Evolutionary conservation across 352 stramenopile species (phyloP), one percentile per base, ranked within the genome.

Genomic region (Globisporangium recalcitrans): DNA sequence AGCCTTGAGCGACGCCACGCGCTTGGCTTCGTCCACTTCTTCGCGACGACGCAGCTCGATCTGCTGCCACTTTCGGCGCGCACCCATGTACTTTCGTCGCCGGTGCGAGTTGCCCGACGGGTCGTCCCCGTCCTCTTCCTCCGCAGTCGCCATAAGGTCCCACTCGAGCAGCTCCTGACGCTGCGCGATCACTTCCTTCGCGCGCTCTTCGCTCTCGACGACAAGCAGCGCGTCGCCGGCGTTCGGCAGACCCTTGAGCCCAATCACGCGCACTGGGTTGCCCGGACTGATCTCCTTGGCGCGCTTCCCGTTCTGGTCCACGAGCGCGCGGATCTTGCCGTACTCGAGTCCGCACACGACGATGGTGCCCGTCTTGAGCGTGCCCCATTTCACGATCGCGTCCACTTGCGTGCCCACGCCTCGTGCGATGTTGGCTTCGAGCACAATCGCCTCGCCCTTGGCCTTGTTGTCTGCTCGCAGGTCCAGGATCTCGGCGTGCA

Each of bases 401-500:
- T 98, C 98, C 26, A 98, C 92, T 52, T 98, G 89, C 46, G 91
- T 96, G 56, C 97, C 97, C 4, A 99, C 82, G 19, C 86, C 96
- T 42, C 89, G 88, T 66, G 97, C 88, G n/a, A 99, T 77, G 53
- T 89, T 92, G 8, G 95, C 93, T 71, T 99, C 98, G 19, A 99
- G 76, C 31, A 99, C 94, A 36, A 98, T 87, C 36, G 93, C 97
- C 66, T 99, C 92, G 16, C 96, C 96, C 16, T 80, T 60, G 34
- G 76, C 72, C 57, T 94, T 73, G 4, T 76, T 78, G 70, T 99
- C 97, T 2, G 96, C 95, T 60, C 96, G 92, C 13, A 99, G 75
- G 56, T 99, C 95, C 70, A 98, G 74, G 59, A 99, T 78, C 72
- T 99, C 97, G 46, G 96, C 90, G 63, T 98, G 88, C 10, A 99